These are phyloP conservation scores for Cephaloascus albidus DNA, from an alignment of 805 yeast species.

Conservation along the genomic window DNA sequence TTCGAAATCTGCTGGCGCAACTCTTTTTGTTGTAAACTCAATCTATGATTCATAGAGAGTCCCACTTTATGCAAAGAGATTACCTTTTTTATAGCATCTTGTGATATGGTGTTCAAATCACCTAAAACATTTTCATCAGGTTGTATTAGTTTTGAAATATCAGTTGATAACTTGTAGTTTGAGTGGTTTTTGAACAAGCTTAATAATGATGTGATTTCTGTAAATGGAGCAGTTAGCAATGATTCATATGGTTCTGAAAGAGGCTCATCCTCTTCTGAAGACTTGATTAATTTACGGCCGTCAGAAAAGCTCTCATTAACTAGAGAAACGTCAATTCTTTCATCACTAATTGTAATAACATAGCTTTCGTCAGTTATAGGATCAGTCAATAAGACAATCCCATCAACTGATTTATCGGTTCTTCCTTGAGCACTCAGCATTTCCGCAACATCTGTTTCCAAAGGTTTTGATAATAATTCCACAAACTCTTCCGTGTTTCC, in stretches of 20 bases:
- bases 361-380: background rate
- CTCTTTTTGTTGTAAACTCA: slow-evolving; percentile 29
- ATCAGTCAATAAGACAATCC: background rate
- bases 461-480: background rate
- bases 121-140: background rate
- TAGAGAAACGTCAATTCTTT: background rate
- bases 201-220: background rate
- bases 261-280: background rate
- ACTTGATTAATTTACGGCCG: background rate
- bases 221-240: background rate
- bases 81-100: background rate
- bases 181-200: background rate
- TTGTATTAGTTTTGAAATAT: background rate
- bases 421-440: background rate
- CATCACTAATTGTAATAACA: background rate
- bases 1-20: slow-evolving; percentile 26
- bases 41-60: slow-evolving; percentile 20
- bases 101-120: background rate
- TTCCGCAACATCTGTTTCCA: background rate
- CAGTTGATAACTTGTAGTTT: background rate
- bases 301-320: background rate
- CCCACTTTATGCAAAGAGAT: slow-evolving; percentile 18
- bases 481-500: slow-evolving; percentile 7
- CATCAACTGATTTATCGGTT: background rate
- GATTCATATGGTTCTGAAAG: background rate